Base-by-base conservation (phyloP, 805 yeast genomes). In the Myxozyma udenii region DNA sequence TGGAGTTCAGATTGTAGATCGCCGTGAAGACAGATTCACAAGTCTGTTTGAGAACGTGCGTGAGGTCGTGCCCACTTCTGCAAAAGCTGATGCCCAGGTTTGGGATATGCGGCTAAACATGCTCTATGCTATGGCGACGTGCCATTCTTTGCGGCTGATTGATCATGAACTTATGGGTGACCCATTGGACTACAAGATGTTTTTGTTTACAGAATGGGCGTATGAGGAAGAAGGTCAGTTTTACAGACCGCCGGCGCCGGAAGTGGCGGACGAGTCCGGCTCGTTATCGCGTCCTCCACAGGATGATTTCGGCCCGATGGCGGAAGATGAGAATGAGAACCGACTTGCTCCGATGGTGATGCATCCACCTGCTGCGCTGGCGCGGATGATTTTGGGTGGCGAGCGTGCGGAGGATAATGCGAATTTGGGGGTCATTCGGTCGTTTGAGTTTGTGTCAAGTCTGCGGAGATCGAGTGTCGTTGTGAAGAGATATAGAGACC, bases 181-280 rank as follows among this genome's bases (percentile, higher is more conserved):
- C 69, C 98, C 98, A 0, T 71, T 93, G 42, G 99, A 93, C 68
- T 75, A 73, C 37, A 90, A 90, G 64, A 93, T 95, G 96, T 93
- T 93, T 71, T 85, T 84, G 61, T 93, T 90, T 66, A 84, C 95
- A 0, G 74, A 76, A 1, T 88, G 96, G 90, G 68, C 75, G 7
- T 80, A 83, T 58, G 77, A 78, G 19, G 98, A 91, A 64, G 85
- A 84, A 48, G 78, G 76, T 36, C 72, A 64, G 32, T 16, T 40
- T 24, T 58, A 30, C 21, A 70, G 71, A 25, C 73, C 71, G 26
- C 47, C 52, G 4, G 52, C 24, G 3, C 49, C 42, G 11, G 55
- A 22, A 2, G 49, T 62, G 35, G 56, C 19, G 23, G 42, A 36
- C 11, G 46, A 50, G 19, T 37, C 28, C 24, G 22, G 36, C 33